phyloP scores from a whole-genome alignment of 805 yeast genomes.

The Yarrowia bubula region DNA sequence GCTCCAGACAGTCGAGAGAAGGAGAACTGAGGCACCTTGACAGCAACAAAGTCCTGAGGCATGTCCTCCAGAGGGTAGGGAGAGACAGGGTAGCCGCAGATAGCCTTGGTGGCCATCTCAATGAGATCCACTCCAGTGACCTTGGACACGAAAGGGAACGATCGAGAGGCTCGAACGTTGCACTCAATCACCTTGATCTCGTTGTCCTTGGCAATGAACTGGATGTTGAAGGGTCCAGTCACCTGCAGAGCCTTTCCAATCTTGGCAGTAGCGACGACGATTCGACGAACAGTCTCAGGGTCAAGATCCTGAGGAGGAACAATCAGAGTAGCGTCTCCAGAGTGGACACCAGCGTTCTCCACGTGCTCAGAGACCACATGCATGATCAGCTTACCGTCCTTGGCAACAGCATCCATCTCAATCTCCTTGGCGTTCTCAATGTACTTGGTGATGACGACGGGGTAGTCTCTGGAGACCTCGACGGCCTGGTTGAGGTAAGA shows the following conservation, averaged over 20 bases:
- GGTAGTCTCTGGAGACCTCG: slow-evolving; percentile 95
- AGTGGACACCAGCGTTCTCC: slow-evolving; percentile 98
- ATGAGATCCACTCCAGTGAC: slow-evolving; percentile 94
- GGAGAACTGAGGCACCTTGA: slow-evolving; percentile 96
- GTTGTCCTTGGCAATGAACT: slow-evolving; percentile 91
- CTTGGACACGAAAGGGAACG: slow-evolving; percentile 97
- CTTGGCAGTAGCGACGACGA: slow-evolving; percentile 93
- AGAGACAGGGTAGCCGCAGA: slow-evolving; percentile 78
- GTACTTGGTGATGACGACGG: slow-evolving; percentile 95
- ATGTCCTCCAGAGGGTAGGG: slow-evolving; percentile 88
- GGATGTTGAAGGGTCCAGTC: slow-evolving; percentile 97
- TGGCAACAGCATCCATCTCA: slow-evolving; percentile 98
- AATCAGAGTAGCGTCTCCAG: slow-evolving; percentile 97
- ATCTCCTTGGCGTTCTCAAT: slow-evolving; percentile 96
- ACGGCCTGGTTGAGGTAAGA: slow-evolving; percentile 90
- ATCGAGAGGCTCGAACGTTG: slow-evolving; percentile 98
- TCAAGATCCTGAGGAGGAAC: slow-evolving; percentile 96
- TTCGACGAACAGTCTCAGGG: slow-evolving; percentile 84
- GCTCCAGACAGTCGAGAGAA: slow-evolving; percentile 97
- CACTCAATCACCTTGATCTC: slow-evolving; percentile 98
- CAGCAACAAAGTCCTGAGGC: slow-evolving; percentile 92
- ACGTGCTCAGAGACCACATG: slow-evolving; percentile 98
- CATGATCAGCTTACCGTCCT: slow-evolving; percentile 89
- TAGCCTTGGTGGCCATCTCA: slow-evolving; percentile 96
- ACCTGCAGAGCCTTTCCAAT: slow-evolving; percentile 92